Conservation (phyloP, 768 basidiomycete species). For the Naematelia aurantialba region DNA sequence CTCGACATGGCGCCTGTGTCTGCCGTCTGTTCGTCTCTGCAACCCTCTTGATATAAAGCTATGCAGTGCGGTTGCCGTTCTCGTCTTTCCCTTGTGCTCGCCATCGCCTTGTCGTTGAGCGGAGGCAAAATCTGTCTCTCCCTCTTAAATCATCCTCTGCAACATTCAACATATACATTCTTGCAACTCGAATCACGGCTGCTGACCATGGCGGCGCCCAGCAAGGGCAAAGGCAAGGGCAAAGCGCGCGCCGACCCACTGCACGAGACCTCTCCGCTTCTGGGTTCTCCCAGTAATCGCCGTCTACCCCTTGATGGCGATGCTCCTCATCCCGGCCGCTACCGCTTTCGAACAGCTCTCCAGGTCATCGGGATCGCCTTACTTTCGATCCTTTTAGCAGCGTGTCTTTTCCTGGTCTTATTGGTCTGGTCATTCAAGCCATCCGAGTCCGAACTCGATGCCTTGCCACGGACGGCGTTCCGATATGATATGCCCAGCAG, state of each 20-base stretch:
- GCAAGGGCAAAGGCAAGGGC: constrained; percentile 18
- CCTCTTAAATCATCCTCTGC: neutral
- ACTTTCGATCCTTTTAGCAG: constrained; percentile 24
- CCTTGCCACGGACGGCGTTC: constrained; percentile 36
- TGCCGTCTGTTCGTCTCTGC: neutral
- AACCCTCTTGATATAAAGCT: neutral
- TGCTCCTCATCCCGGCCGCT: neutral
- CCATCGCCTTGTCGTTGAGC: no score
- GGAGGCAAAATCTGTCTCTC: neutral
- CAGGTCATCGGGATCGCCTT: constrained; percentile 23
- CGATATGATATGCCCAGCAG: constrained; percentile 32
- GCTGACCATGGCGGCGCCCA: constrained; percentile 10
- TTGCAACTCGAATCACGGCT: neutral
- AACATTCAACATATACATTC: neutral
- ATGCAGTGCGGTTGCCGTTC: neutral
- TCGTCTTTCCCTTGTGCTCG: no score
- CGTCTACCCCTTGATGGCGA: neutral
- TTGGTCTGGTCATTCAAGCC: constrained; percentile 40
- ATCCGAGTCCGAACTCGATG: constrained; percentile 25
- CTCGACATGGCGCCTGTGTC: neutral
- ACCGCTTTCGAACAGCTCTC: constrained; percentile 15
- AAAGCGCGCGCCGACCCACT: constrained; percentile 11
- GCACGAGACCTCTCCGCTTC: constrained; percentile 17
- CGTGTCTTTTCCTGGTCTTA: constrained; percentile 29
- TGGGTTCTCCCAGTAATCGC: constrained; percentile 10